These are phyloP conservation scores for Candida xiaguanensis DNA, from an alignment of 805 yeast genomes.

Conservation along the genomic window DNA sequence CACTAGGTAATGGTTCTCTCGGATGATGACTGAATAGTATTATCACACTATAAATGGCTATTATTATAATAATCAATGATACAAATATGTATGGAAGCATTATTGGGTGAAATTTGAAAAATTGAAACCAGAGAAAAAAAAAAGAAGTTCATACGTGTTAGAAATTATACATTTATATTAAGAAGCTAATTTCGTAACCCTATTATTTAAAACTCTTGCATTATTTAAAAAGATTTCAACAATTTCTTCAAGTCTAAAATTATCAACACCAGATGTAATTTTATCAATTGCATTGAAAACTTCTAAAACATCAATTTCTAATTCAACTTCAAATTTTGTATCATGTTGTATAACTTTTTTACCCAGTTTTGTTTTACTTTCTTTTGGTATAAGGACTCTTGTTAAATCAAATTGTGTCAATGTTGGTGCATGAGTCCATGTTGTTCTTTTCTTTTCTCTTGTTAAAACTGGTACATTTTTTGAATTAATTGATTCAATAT, in stretches of 20 bases:
- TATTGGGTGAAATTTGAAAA: neutral
- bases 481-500: slow-evolving; percentile 48
- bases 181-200: slow-evolving; percentile 38
- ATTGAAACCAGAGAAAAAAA: neutral
- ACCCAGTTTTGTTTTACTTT: slow-evolving; percentile 34
- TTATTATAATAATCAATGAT: neutral
- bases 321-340: slow-evolving; percentile 34
- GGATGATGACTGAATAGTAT: slow-evolving; percentile 61
- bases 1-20: slow-evolving; percentile 50
- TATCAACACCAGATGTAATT: slow-evolving; percentile 33
- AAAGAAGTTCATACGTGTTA: neutral
- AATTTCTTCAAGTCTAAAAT: slow-evolving; percentile 40
- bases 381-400: slow-evolving; percentile 43
- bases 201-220: slow-evolving; percentile 40
- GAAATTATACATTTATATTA: slow-evolving; percentile 2
- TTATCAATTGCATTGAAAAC: slow-evolving; percentile 40
- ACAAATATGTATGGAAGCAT: neutral
- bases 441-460: slow-evolving; percentile 68
- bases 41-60: slow-evolving; percentile 31
- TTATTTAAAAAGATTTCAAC: slow-evolving; percentile 43
- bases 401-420: slow-evolving; percentile 73
- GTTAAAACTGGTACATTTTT: slow-evolving; percentile 51
- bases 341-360: slow-evolving; percentile 34
- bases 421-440: slow-evolving; percentile 72
- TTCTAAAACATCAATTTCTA: slow-evolving; percentile 38